Evolutionary conservation across 2,329 filamentous ascomycete genomes (phyloP).

Genomic region (Pseudonectria buxi): DNA sequence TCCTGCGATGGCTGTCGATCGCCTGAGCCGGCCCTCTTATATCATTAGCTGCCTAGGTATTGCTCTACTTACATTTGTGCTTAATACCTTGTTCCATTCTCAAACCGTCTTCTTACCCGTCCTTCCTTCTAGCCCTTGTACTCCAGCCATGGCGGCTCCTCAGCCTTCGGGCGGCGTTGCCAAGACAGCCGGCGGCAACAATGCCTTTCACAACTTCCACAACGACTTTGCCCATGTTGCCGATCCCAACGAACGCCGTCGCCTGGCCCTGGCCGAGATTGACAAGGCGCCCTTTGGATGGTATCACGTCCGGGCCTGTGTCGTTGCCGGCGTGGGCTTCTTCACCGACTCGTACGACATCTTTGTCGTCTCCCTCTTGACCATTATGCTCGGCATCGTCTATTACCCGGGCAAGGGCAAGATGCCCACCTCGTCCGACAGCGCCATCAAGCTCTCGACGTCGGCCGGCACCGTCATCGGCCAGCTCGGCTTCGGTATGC

Average conservation of each 20-base stretch:
- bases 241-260: slow-evolving; percentile 71
- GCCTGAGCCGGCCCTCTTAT: no score
- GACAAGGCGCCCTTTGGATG: slow-evolving; percentile 78
- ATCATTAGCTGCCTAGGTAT: no score
- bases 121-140: slow-evolving; percentile 1
- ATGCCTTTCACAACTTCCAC: slow-evolving; percentile 70
- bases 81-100: no score
- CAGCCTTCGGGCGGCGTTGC: slow-evolving; percentile 10
- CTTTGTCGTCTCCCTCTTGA: slow-evolving; percentile 69
- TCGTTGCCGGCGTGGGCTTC: slow-evolving; percentile 80
- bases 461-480: slow-evolving; percentile 78
- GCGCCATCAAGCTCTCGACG: slow-evolving; percentile 78
- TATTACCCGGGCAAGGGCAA: slow-evolving; percentile 56
- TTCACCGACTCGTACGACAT: slow-evolving; percentile 84
- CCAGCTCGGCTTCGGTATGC: slow-evolving; percentile 69
- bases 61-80: no score
- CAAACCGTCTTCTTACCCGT: no score
- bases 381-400: slow-evolving; percentile 71
- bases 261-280: slow-evolving; percentile 73
- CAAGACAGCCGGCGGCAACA: slow-evolving; percentile 58
- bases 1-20: no score
- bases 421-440: slow-evolving; percentile 64
- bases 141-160: slow-evolving; percentile 10
- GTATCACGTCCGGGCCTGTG: slow-evolving; percentile 72
- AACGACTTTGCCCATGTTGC: slow-evolving; percentile 60